These are phyloP conservation scores for Fusarium illudens DNA, from an alignment of 2,329 filamentous ascomycete genomes.

Conservation along the genomic window DNA sequence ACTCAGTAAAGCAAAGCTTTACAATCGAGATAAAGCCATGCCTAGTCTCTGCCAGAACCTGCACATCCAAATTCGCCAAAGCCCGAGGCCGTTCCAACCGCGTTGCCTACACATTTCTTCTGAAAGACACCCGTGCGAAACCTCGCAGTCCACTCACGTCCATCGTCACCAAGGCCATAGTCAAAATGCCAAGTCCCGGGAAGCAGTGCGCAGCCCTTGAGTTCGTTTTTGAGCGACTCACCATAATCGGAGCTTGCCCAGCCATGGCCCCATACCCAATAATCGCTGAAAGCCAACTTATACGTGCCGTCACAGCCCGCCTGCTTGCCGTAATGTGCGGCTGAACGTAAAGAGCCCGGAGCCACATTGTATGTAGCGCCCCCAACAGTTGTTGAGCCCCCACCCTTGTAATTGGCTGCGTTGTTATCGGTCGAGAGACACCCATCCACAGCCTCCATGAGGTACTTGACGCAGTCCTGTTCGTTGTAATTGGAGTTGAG, in stretches of 20 bases:
- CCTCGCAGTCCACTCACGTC: neutral
- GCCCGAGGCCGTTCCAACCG: neutral
- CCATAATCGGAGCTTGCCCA: neutral
- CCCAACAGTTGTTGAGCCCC: neutral
- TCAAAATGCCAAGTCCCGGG: neutral
- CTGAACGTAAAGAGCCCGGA: neutral
- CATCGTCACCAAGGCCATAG: neutral
- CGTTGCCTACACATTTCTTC: neutral
- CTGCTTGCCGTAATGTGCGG: neutral
- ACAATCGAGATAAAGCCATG: neutral
- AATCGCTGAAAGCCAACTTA: neutral
- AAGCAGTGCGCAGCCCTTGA: neutral
- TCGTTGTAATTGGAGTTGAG: neutral
- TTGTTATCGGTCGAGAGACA: neutral
- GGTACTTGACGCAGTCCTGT: neutral
- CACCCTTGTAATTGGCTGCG: constrained; percentile 1
- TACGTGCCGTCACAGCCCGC: neutral
- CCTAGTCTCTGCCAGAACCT: neutral
- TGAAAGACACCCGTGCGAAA: neutral
- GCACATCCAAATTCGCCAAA: neutral
- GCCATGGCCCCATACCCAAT: neutral
- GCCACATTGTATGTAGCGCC: neutral
- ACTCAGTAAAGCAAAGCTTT: neutral
- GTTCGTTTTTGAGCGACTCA: neutral
- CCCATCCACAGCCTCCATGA: neutral